phyloP scores from a whole-genome alignment of 768 basidiomycete genomes.

The Mycena sanguinolenta region DNA sequence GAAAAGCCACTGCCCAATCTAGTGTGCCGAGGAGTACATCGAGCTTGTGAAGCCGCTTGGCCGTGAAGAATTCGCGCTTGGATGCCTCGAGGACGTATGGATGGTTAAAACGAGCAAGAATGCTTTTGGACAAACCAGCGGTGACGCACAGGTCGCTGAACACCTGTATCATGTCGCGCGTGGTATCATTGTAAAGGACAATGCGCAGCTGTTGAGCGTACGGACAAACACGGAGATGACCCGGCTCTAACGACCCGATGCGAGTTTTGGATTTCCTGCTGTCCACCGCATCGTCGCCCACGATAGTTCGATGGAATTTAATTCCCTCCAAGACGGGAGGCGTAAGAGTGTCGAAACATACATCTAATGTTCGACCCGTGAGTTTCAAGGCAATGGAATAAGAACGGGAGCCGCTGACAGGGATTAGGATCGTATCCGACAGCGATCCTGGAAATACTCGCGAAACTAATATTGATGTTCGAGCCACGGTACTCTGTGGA shows the following conservation, averaged over 20 bases:
- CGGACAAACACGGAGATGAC: constrained; percentile 71
- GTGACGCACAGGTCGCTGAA: constrained; percentile 69
- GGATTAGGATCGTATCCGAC: constrained; percentile 75
- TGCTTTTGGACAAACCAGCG: constrained; percentile 56
- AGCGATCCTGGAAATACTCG: constrained; percentile 69
- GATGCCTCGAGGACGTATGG: constrained; percentile 63
- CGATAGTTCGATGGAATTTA: constrained; percentile 66
- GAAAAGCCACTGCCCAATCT: constrained; percentile 81
- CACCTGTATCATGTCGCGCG: constrained; percentile 58
- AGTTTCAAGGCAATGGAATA: constrained; percentile 13
- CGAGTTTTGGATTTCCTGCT: constrained; percentile 67
- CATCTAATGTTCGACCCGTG: constrained; percentile 53
- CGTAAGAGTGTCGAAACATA: constrained; percentile 75
- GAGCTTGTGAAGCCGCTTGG: constrained; percentile 60
- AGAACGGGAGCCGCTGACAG: constrained; percentile 61
- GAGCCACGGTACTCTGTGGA: constrained; percentile 63
- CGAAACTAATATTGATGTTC: constrained; percentile 67
- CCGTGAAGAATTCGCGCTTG: constrained; percentile 63
- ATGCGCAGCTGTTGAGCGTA: constrained; percentile 82
- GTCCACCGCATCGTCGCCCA: constrained; percentile 55
- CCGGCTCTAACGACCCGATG: constrained; percentile 68
- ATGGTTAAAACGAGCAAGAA: constrained; percentile 49
- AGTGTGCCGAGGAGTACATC: constrained; percentile 59
- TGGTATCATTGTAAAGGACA: constrained; percentile 63
- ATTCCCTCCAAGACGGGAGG: constrained; percentile 76